Conservation (phyloP, 345 rosid species). For the Arabidopsis arenosa region DNA sequence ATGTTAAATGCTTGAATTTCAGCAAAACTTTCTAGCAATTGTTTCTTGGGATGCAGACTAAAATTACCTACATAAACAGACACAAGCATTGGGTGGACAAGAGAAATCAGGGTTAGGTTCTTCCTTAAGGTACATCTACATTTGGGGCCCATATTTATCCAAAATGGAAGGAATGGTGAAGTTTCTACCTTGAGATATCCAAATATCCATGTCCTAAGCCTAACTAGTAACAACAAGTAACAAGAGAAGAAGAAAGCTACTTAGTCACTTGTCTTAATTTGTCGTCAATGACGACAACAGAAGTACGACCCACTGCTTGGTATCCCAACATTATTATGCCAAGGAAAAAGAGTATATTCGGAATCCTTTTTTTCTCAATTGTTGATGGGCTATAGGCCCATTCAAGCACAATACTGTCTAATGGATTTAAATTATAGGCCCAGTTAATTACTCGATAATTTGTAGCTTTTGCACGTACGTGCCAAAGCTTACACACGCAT, state of each 20-base stretch:
- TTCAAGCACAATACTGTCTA: neutral
- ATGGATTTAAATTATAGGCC: neutral
- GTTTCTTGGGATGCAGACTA: neutral
- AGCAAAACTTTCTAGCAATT: neutral
- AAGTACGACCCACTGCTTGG: neutral
- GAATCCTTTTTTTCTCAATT: no score
- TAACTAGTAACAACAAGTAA: neutral
- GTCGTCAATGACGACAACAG: neutral
- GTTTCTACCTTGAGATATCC: constrained; percentile 29
- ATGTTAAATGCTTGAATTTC: constrained; percentile 23
- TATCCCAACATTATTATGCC: neutral
- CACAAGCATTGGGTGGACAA: constrained; percentile 5
- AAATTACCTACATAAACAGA: neutral
- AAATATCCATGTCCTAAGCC: constrained; percentile 24
- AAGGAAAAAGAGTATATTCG: neutral
- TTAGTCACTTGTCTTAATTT: neutral
- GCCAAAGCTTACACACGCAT: no score
- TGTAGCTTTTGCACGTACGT: no score
- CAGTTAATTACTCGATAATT: neutral
- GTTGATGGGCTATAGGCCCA: neutral
- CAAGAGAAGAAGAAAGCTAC: neutral
- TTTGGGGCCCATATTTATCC: constrained; percentile 7
- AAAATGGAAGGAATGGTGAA: constrained; percentile 29
- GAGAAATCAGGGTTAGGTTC: neutral
- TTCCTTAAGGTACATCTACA: constrained; percentile 14